Evolutionary conservation across 2,329 filamentous ascomycete species (phyloP).

Genomic region (Xylariales sp.): DNA sequence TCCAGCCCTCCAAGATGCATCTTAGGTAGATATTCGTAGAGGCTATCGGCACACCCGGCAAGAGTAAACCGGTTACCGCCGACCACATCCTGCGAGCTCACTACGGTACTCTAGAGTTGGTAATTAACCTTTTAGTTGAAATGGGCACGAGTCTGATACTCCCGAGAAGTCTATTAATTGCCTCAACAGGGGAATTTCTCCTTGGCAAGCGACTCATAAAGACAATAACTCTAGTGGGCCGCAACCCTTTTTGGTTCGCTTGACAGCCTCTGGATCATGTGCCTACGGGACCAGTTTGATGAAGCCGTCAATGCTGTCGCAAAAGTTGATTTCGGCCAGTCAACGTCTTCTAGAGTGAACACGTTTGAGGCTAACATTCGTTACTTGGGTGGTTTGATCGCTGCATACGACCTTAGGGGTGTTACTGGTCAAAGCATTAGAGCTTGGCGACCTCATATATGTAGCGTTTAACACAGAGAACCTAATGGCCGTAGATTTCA

Average conservation of each 20-base stretch:
- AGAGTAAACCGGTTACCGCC: slow-evolving; percentile 51
- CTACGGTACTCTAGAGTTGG: too few species aligned
- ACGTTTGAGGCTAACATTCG: slow-evolving; percentile 60
- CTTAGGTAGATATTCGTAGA: slow-evolving; percentile 71
- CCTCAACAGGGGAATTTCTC: too few species aligned
- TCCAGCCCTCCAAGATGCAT: slow-evolving; percentile 71
- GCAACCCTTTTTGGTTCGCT: slow-evolving; percentile 65
- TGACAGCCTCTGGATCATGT: slow-evolving; percentile 64
- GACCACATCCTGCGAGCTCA: slow-evolving; percentile 61
- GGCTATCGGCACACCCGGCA: slow-evolving; percentile 53
- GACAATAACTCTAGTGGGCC: slow-evolving; percentile 56
- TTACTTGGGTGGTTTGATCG: slow-evolving; percentile 57
- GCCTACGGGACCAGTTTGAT: slow-evolving; percentile 60
- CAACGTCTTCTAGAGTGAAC: slow-evolving; percentile 52
- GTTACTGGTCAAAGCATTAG: slow-evolving; percentile 57
- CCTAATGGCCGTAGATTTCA: slow-evolving; percentile 60
- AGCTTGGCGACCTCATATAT: slow-evolving; percentile 60
- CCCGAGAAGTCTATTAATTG: too few species aligned
- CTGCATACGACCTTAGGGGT: slow-evolving; percentile 55
- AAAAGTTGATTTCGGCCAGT: slow-evolving; percentile 60
- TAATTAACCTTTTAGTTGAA: too few species aligned
- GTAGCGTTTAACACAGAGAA: slow-evolving; percentile 59
- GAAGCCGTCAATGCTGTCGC: slow-evolving; percentile 58
- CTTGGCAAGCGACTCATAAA: too few species aligned
- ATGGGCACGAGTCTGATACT: too few species aligned